phyloP scores from a whole-genome alignment of 164 flowering plant genomes.

The Platanus orientalis region DNA sequence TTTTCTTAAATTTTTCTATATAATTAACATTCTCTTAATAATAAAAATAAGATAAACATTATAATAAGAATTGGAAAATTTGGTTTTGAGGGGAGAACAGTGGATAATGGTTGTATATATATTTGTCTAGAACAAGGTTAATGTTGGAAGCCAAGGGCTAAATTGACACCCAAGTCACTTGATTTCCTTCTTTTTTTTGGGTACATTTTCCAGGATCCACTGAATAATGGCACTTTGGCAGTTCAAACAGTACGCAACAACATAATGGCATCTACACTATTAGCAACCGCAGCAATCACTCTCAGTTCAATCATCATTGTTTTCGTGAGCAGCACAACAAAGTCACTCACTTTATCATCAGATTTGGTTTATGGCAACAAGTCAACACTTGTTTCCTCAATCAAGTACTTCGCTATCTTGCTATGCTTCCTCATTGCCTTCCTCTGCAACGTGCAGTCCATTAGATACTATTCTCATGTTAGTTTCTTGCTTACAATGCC shows the following conservation, averaged over 20 bases:
- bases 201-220: constrained; percentile 51
- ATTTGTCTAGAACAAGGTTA: too few relatives aligned
- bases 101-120: too few relatives aligned
- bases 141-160: too few relatives aligned
- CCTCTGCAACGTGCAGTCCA: constrained; percentile 73
- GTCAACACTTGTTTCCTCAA: constrained; percentile 28
- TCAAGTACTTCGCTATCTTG: constrained; percentile 62
- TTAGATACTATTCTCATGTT: constrained; percentile 76
- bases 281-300: constrained; percentile 77
- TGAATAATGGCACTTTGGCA: constrained; percentile 65
- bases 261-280: constrained; percentile 81
- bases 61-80: too few relatives aligned
- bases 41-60: too few relatives aligned
- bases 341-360: constrained; percentile 21
- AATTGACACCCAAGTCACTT: background rate
- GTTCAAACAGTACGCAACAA: constrained; percentile 90
- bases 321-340: constrained; percentile 49
- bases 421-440: constrained; percentile 75
- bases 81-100: too few relatives aligned
- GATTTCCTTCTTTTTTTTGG: background rate
- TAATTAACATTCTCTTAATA: too few relatives aligned
- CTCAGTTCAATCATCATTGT: constrained; percentile 76
- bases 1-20: too few relatives aligned
- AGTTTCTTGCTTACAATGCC: constrained; percentile 67
- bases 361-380: constrained; percentile 46